A percentile compares a stretch with the other conserved stretches of the same genome.
Conservation (phyloP, 352 stramenopile genomes). For the Phytophthora aleatoria region DNA sequence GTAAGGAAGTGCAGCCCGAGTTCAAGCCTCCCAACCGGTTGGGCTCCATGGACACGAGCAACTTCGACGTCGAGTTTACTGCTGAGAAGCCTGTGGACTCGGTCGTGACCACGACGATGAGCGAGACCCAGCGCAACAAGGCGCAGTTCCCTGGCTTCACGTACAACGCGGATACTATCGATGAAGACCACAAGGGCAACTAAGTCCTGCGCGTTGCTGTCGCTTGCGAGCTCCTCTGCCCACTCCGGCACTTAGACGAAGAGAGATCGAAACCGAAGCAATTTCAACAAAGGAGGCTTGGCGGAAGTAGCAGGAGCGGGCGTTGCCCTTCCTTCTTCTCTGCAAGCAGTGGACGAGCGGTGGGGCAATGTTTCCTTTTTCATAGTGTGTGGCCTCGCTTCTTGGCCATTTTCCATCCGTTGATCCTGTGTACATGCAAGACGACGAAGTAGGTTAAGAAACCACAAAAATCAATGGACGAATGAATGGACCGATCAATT, state of each 20-base stretch:
- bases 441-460: slow-evolving; percentile 39
- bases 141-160: slow-evolving; percentile 91
- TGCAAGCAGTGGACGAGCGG: slow-evolving; percentile 22
- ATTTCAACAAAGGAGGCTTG: slow-evolving; percentile 26
- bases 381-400: slow-evolving; percentile 34
- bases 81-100: slow-evolving; percentile 90
- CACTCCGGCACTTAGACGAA: slow-evolving; percentile 38
- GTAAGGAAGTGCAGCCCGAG: slow-evolving; percentile 89
- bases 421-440: slow-evolving; percentile 35
- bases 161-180: slow-evolving; percentile 90
- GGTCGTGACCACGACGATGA: slow-evolving; percentile 91
- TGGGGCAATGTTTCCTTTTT: slow-evolving; percentile 38
- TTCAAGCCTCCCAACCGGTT: slow-evolving; percentile 92
- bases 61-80: slow-evolving; percentile 96
- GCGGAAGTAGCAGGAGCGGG: slow-evolving; percentile 20
- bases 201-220: slow-evolving; percentile 34
- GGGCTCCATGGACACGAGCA: slow-evolving; percentile 92
- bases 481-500: slow-evolving; percentile 35
- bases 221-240: slow-evolving; percentile 24
- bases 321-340: slow-evolving; percentile 16
- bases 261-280: slow-evolving; percentile 34
- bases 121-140: slow-evolving; percentile 90
- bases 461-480: slow-evolving; percentile 40
- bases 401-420: slow-evolving; percentile 24
- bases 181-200: slow-evolving; percentile 86